Conservation (phyloP, 2,329 filamentous ascomycete species). For the Pseudopyrenochaeta lycopersici region DNA sequence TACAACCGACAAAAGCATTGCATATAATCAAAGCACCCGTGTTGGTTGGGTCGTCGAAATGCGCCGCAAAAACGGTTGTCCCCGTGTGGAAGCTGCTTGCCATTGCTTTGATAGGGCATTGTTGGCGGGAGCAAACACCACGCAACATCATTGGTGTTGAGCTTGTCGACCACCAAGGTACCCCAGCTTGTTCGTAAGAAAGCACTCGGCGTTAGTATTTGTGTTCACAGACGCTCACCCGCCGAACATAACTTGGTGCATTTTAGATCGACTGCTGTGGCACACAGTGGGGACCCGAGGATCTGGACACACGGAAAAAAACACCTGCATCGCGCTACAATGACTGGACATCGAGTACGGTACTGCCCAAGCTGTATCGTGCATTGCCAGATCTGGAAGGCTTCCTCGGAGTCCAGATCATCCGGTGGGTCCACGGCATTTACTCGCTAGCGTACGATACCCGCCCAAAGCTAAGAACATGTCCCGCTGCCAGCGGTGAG, state of each 20-base stretch:
- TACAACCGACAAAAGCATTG: background rate
- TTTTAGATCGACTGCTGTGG: background rate
- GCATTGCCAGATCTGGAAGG: slow-evolving; percentile 19
- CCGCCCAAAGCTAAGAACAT: background rate
- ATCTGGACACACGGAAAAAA: slow-evolving; percentile 6
- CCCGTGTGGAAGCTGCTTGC: background rate
- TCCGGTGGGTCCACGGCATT: slow-evolving; percentile 9
- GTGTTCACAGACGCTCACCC: slow-evolving; percentile 7
- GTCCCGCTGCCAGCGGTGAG: slow-evolving; percentile 6
- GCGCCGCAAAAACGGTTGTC: background rate
- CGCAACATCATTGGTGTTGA: background rate
- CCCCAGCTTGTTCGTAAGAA: slow-evolving; percentile 6
- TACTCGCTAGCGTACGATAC: slow-evolving; percentile 14
- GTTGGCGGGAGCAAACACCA: background rate
- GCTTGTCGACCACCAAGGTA: background rate
- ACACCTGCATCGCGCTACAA: slow-evolving; percentile 34
- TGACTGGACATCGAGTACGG: slow-evolving; percentile 8
- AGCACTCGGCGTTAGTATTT: slow-evolving; percentile 9
- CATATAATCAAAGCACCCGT: background rate
- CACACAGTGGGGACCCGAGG: slow-evolving; percentile 12
- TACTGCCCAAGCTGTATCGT: slow-evolving; percentile 25
- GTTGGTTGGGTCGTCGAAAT: background rate
- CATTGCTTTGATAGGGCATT: background rate
- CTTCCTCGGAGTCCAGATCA: slow-evolving; percentile 17
- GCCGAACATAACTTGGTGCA: slow-evolving; percentile 1